A percentile compares a stretch with the other conserved stretches of the same genome.
These are phyloP conservation scores for Pleurozium schreberi DNA, from an alignment of 225 moss, liverwort and hornwort species.

Conservation along the genomic window DNA sequence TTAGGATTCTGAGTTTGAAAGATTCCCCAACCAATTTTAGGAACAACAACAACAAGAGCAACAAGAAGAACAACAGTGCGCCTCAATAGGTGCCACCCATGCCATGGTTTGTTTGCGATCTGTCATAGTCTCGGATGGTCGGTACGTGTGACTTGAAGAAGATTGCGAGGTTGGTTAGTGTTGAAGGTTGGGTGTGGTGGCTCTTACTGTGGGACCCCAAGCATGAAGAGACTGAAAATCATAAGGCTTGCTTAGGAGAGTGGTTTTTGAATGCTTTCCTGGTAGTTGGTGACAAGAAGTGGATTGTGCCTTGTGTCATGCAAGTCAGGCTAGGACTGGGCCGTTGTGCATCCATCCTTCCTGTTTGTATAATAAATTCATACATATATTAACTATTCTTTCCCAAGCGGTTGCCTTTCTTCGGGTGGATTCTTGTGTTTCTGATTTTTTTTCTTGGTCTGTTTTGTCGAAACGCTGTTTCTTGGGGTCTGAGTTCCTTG, in stretches of 20 bases:
- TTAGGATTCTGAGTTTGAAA: not conserved
- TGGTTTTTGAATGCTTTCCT: not conserved
- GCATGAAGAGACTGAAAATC: not conserved
- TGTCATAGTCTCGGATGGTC: not conserved
- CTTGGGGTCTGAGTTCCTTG: not conserved
- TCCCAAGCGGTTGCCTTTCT: not conserved
- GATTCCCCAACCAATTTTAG: not conserved
- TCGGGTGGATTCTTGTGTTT: not conserved
- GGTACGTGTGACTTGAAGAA: not conserved
- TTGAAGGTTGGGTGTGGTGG: not conserved
- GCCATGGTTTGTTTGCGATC: not conserved
- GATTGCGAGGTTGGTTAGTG: not conserved
- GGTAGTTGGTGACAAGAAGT: not conserved
- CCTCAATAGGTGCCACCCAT: not conserved
- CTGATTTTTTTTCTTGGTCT: not conserved
- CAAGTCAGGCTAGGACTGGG: not conserved
- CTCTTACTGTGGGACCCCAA: not conserved
- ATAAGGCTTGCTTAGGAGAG: constrained; percentile 1
- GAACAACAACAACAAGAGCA: not conserved
- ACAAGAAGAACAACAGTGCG: not conserved
- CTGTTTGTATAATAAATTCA: constrained; percentile 12
- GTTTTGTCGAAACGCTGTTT: not conserved
- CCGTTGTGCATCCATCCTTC: not conserved
- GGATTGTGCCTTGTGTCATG: not conserved
- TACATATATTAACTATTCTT: not conserved